A percentile compares a stretch with the other conserved stretches of the same genome.
These are phyloP conservation scores for Pestalotiopsis sp. DNA, from an alignment of 2,329 filamentous ascomycete species.

Conservation along the genomic window DNA sequence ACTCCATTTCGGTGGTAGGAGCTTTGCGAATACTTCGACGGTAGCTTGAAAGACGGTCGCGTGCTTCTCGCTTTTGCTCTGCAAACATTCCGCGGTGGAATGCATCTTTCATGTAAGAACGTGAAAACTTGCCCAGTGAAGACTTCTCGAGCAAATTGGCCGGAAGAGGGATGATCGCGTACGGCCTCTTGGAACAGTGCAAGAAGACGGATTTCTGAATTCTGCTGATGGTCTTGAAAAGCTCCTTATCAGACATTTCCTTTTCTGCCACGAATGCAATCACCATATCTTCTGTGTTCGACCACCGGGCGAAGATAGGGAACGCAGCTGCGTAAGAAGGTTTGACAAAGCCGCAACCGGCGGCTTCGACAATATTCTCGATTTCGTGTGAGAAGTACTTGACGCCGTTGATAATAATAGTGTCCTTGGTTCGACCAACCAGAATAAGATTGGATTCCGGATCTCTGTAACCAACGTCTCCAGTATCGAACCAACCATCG, in stretches of 20 bases:
- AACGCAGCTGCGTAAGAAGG: slow-evolving; percentile 44
- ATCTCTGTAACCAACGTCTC: slow-evolving; percentile 40
- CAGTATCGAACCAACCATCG: slow-evolving; percentile 47
- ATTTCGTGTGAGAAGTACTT: slow-evolving; percentile 43
- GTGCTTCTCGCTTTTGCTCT: background rate
- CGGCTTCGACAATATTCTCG: slow-evolving; percentile 40
- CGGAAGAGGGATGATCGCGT: slow-evolving; percentile 18
- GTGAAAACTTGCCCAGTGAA: slow-evolving; percentile 14
- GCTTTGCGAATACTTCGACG: background rate
- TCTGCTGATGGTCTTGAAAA: slow-evolving; percentile 13
- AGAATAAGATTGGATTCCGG: slow-evolving; percentile 36
- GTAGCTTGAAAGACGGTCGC: background rate
- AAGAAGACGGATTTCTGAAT: slow-evolving; percentile 5
- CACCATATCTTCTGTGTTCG: slow-evolving; percentile 11
- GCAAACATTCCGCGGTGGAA: slow-evolving; percentile 9
- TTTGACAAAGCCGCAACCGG: slow-evolving; percentile 25
- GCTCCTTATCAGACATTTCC: background rate
- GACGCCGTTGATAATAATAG: slow-evolving; percentile 50
- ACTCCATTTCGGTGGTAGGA: slow-evolving; percentile 9
- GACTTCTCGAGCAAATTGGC: slow-evolving; percentile 3
- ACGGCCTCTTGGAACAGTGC: slow-evolving; percentile 11
- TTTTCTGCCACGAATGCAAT: background rate
- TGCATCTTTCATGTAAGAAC: background rate
- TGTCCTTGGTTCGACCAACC: slow-evolving; percentile 42
- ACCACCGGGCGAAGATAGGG: slow-evolving; percentile 18